Base-by-base conservation (phyloP, 2,329 filamentous ascomycete genomes). In the Alternaria metachromatica region DNA sequence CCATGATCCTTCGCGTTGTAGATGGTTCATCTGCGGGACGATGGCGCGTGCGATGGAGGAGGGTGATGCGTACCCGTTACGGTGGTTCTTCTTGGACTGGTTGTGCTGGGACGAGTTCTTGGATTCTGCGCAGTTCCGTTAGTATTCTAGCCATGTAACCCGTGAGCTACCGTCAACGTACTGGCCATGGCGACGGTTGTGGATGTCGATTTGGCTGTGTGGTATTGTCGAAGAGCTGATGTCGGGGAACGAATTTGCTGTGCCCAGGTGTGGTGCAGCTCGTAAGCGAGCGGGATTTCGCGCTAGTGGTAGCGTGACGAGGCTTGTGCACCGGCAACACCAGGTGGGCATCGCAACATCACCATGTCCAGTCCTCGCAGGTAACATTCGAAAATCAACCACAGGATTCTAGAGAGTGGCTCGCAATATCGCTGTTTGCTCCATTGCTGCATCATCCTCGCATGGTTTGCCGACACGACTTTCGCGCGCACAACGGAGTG, bases 21-120 rank as follows among this genome's bases (percentile, higher is more conserved):
- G 15, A 25, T 30, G 26, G 0, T 23, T 30, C 43, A 50, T 62
- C 46, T 20, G 49, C n/a, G 53, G 55, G 23, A 49, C 41, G 18
- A 53, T 63, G 46, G 62, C 56, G 70, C 62, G 66, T 60, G 62
- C 63, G 60, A 45, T 54, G 55, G 55, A 21, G 30, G 50, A 51
- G 55, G 65, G 64, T 66, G 57, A 62, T 58, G 87, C 91, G 80
- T 91, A 97, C 95, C 96, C 96, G 89, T 99, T 99, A 84, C 92
- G 91, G 91, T 99, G 96, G 87, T 94, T 94, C 92, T 99, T 99
- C 88, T 92, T 92, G 84, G 89, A 90, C 90, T 96, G 92, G 87
- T 97, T 97, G 88, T 97, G 94, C 89, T 98, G 95, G 81, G 95
- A 97, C 87, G 93, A 96, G 91, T 98, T 98, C 94, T 98, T 98